phyloP scores from a whole-genome alignment of 2,329 filamentous ascomycete species.

The Paracamarosporium sp. region DNA sequence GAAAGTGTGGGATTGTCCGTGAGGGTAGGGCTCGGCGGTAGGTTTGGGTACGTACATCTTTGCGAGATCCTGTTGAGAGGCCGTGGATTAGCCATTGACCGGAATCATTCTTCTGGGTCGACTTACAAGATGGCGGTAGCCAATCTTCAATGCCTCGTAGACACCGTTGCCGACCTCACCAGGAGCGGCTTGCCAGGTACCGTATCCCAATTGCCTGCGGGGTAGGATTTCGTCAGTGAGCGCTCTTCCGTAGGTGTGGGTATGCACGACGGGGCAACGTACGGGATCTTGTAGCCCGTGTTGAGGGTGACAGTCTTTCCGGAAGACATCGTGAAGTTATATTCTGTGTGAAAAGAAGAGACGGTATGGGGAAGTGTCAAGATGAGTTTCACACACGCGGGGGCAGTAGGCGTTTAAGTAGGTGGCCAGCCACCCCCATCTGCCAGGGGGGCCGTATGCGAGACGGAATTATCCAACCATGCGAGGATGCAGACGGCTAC shows the following conservation, averaged over 20 bases:
- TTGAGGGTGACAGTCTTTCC: conserved; percentile 45
- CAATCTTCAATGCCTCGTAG: conserved; percentile 42
- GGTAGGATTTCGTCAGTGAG: conserved; percentile 54
- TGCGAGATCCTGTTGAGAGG: conserved; percentile 45
- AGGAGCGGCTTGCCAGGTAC: conserved; percentile 43
- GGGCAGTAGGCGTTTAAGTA: background rate
- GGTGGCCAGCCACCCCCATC: background rate
- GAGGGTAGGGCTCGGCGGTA: background rate
- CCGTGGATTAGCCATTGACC: background rate
- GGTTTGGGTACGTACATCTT: conserved; percentile 33
- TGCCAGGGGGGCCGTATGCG: background rate
- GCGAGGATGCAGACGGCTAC: conserved; percentile 17
- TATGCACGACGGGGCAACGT: conserved; percentile 45
- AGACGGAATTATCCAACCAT: conserved; percentile 18
- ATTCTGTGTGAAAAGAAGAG: background rate
- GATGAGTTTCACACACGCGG: background rate
- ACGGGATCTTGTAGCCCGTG: conserved; percentile 55
- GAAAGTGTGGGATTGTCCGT: background rate
- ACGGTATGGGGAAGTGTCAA: conserved; percentile 6
- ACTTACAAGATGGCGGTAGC: conserved; percentile 42
- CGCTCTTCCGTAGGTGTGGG: background rate
- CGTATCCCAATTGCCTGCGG: conserved; percentile 52
- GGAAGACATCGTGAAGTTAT: conserved; percentile 33
- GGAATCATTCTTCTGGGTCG: no score
- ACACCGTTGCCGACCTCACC: conserved; percentile 51